These are phyloP conservation scores for Raddia distichophylla DNA, from an alignment of 176 grass and related monocot genomes.

Conservation along the genomic window DNA sequence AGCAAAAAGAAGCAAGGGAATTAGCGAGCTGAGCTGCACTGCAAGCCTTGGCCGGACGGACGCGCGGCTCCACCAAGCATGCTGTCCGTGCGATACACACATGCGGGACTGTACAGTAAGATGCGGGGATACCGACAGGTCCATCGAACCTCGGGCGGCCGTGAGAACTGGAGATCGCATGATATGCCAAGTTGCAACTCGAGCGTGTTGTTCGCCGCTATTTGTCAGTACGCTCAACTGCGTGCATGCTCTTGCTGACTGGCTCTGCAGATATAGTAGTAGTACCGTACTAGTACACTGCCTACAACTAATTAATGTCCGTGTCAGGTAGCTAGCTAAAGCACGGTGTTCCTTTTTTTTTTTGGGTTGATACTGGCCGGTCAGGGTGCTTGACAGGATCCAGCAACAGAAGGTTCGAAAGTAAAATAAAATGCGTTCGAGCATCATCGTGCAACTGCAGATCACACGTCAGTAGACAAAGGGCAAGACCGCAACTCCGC, in stretches of 20 bases:
- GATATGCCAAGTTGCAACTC: not conserved
- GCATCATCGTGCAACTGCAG: slow-evolving; percentile 5
- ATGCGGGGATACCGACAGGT: slow-evolving; percentile 7
- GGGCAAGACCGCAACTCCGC: slow-evolving; percentile 6
- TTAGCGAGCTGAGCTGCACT: too few species aligned
- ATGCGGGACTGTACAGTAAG: not conserved
- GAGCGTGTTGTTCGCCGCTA: not conserved
- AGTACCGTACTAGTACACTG: not conserved
- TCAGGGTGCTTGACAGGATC: not conserved
- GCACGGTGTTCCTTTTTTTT: not conserved
- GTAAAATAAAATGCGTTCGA: not conserved
- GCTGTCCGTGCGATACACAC: not conserved
- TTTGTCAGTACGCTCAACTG: not conserved
- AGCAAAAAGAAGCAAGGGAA: not conserved
- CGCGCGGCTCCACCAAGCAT: not conserved
- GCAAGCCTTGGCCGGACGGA: not conserved
- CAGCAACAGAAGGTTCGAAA: slow-evolving; percentile 4
- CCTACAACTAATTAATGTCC: not conserved
- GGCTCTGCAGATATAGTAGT: not conserved
- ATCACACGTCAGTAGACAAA: not conserved
- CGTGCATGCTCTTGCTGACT: not conserved
- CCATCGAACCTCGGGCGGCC: slow-evolving; percentile 3
- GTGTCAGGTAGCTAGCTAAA: not conserved
- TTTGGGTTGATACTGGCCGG: not conserved
- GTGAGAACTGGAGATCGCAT: not conserved